phyloP scores from a whole-genome alignment of 202 grass and related monocot genomes.

The Musa balbisiana region DNA sequence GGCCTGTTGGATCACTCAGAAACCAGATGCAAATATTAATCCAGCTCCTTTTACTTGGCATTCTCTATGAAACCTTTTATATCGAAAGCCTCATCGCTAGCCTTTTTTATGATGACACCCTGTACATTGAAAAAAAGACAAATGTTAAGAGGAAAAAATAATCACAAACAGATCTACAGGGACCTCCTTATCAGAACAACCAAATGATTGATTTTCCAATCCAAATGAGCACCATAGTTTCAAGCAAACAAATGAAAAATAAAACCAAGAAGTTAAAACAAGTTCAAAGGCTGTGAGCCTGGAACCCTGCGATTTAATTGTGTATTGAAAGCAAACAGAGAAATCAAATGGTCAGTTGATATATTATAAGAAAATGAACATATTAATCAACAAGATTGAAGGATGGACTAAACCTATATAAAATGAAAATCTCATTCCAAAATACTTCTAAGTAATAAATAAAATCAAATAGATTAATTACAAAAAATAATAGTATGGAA shows the following conservation, averaged over 20 bases:
- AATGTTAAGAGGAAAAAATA: background rate
- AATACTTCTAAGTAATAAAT: no score
- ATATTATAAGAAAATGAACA: background rate
- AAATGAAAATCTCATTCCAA: no score
- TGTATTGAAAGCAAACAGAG: constrained; percentile 2
- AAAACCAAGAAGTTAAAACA: constrained; percentile 22
- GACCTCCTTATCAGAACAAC: no score
- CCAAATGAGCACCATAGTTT: background rate
- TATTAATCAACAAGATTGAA: background rate
- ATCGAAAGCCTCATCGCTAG: constrained; percentile 48
- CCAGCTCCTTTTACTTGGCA: constrained; percentile 21
- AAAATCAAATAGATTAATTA: no score
- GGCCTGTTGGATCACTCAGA: background rate
- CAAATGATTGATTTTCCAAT: no score
- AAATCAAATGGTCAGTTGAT: background rate
- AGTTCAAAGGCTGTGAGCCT: constrained; percentile 91
- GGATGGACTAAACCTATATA: no score
- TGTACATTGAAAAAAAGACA: constrained; percentile 25
- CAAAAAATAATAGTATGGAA: no score
- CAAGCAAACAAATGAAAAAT: background rate
- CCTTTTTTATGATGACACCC: constrained; percentile 77
- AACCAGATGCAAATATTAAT: background rate
- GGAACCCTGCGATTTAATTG: constrained; percentile 46
- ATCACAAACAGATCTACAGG: background rate
- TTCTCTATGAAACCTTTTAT: constrained; percentile 57